Evolutionary conservation across 2,329 filamentous ascomycete species (phyloP), one percentile per base, ranked within the genome.

Genomic region (Aureobasidium leucospermi): DNA sequence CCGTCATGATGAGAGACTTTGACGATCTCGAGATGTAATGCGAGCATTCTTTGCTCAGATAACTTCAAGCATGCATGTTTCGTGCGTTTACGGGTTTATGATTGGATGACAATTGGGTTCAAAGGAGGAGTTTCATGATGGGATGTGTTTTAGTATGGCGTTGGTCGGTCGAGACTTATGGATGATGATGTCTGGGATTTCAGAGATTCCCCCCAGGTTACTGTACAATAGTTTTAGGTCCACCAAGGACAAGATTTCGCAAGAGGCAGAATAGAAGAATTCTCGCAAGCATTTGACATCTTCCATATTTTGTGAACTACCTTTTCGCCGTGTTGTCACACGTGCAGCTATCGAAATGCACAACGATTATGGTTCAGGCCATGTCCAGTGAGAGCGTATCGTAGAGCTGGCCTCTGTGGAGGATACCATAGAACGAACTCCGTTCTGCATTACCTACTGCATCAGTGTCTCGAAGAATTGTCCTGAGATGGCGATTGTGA

Each of bases 1-100:
- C 90, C 43, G 85, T 91, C 68, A 78, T 96, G 71, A 88, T 92
- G 80, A 82, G 92, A 63, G 93, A 96, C 73, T 81, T 97, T 69
- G 90, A 90, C 68, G 83, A 85, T 64, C 81, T 88, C 68, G 84
- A 82, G 57, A 74, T 90, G 38, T 76, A 60, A 61, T 52, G 32
- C 34, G 29, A 49, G 39, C n/a, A 16, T 36, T 38, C 6, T 48
- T 16, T 9, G n/a, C 15, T 29, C 19, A 39, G 15, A 16, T 23
- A 13, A 41, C 34, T 38, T 47, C 53, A 46, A 32, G 34, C 43
- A 43, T 58, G 56, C 45, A 49, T 48, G 31, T 9, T 47, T 34
- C n/a, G 43, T 58, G 55, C 43, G 43, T 48, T 23, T 39, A 58
- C 29, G 55, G 55, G 15, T 51, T 58, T 58, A 58, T 38, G 55